Percentiles rank a stretch among this genome's conserved stretches.
Evolutionary conservation across 2,329 filamentous ascomycete species (phyloP).

Genomic region (Bipolaris sorokiniana): DNA sequence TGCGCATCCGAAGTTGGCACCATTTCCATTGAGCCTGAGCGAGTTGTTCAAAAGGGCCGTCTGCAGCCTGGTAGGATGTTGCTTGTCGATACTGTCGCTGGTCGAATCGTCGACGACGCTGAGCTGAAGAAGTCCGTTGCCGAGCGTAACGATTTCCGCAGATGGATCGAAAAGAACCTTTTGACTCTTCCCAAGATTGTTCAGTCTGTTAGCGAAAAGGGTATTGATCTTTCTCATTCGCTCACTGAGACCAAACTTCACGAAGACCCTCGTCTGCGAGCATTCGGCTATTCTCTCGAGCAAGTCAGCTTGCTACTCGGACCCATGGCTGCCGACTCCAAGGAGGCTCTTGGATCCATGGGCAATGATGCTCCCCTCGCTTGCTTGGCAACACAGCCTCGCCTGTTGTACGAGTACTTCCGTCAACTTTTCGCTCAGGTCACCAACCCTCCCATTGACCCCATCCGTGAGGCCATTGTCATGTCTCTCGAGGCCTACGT

Average conservation of each 20-base stretch:
- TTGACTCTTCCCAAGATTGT: constrained; percentile 80
- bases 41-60: constrained; percentile 88
- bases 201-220: constrained; percentile 63
- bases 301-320: constrained; percentile 90
- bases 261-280: constrained; percentile 80
- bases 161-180: constrained; percentile 86
- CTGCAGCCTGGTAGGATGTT: constrained; percentile 96
- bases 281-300: constrained; percentile 94
- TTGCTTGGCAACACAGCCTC: constrained; percentile 86
- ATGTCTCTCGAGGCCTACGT: constrained; percentile 98
- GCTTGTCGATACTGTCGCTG: constrained; percentile 87
- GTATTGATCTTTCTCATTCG: constrained; percentile 68
- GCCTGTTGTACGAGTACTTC: constrained; percentile 95
- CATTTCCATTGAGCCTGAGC: constrained; percentile 87
- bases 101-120: constrained; percentile 90
- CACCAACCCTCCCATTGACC: constrained; percentile 96
- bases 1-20: constrained; percentile 97
- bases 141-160: constrained; percentile 83
- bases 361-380: constrained; percentile 94
- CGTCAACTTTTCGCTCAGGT: constrained; percentile 96
- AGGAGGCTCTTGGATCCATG: constrained; percentile 97
- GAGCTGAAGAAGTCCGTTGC: constrained; percentile 90
- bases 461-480: constrained; percentile 95
- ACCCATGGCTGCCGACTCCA: constrained; percentile 96
- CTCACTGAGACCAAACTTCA: constrained; percentile 75